A percentile compares a stretch with the other conserved stretches of the same genome.
Conservation (phyloP, 805 yeast genomes). For the Teunomyces pallodes region DNA sequence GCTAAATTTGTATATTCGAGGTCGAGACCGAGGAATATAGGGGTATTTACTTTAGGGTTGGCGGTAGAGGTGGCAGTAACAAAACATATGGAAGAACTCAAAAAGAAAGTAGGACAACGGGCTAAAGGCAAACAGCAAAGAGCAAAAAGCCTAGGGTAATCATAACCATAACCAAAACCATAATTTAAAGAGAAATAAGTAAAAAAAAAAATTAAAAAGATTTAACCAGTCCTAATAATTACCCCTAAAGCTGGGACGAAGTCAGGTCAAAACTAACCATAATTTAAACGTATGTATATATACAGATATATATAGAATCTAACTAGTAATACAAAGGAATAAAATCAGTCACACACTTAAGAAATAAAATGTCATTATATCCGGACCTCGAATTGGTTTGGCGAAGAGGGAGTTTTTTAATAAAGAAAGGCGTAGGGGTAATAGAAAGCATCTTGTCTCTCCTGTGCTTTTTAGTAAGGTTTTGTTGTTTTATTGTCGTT, state of each 20-base stretch:
- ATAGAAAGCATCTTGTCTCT: background rate
- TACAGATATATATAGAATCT: background rate
- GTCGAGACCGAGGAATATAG: background rate
- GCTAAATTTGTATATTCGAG: background rate
- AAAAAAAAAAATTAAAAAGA: too few relatives aligned
- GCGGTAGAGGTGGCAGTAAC: too few relatives aligned
- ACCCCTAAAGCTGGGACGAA: background rate
- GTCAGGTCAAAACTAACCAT: background rate
- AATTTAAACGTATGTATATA: background rate
- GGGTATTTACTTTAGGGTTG: background rate
- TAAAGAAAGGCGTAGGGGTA: too few relatives aligned
- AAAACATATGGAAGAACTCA: too few relatives aligned
- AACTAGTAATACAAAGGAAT: constrained; percentile 2
- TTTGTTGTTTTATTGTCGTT: background rate
- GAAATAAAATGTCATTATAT: constrained; percentile 3
- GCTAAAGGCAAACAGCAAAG: too few relatives aligned
- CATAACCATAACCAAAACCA: too few relatives aligned
- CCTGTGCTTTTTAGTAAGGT: background rate
- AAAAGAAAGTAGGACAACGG: too few relatives aligned
- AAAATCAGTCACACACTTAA: background rate
- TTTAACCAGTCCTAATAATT: background rate
- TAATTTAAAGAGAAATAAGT: too few relatives aligned
- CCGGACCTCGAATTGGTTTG: background rate
- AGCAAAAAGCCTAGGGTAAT: too few relatives aligned
- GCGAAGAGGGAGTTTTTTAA: background rate